phyloP scores from a whole-genome alignment of 495 filamentous ascomycete species.

The Hamigera avellanea region DNA sequence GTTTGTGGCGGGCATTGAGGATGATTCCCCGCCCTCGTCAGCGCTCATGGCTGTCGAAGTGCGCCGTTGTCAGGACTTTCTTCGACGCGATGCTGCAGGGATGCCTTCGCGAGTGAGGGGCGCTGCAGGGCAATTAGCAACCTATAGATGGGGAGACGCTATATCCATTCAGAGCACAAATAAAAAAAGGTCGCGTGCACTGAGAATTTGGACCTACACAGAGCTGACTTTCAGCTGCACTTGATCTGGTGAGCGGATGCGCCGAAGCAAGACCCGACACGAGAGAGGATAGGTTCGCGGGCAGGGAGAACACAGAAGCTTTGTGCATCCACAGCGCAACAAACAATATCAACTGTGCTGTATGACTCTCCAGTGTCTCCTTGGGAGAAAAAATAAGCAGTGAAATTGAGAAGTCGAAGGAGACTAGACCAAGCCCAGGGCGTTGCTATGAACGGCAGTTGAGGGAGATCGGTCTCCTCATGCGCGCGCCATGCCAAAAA shows the following conservation, averaged over 20 bases:
- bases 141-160: neutral
- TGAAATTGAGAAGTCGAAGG: too few relatives aligned
- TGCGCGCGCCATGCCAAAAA: conserved; percentile 26
- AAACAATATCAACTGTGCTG: conserved; percentile 4
- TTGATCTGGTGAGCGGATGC: conserved; percentile 19
- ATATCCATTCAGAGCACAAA: neutral
- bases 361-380: too few relatives aligned
- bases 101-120: neutral
- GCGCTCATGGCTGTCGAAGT: conserved; percentile 29
- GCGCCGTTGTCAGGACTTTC: conserved; percentile 9
- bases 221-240: neutral
- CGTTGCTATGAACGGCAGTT: conserved; percentile 4
- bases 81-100: conserved; percentile 12
- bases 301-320: conserved; percentile 11
- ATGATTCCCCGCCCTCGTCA: conserved; percentile 26
- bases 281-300: conserved; percentile 23
- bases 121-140: conserved; percentile 5
- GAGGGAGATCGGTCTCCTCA: conserved; percentile 13
- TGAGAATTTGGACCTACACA: neutral
- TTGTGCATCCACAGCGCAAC: conserved; percentile 7
- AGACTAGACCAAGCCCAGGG: neutral
- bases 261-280: conserved; percentile 20
- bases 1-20: conserved; percentile 25
- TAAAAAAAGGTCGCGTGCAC: neutral
- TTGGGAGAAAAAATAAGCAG: too few relatives aligned